phyloP scores from a whole-genome alignment of 495 filamentous ascomycete species.

The Chaetomium fimeti region DNA sequence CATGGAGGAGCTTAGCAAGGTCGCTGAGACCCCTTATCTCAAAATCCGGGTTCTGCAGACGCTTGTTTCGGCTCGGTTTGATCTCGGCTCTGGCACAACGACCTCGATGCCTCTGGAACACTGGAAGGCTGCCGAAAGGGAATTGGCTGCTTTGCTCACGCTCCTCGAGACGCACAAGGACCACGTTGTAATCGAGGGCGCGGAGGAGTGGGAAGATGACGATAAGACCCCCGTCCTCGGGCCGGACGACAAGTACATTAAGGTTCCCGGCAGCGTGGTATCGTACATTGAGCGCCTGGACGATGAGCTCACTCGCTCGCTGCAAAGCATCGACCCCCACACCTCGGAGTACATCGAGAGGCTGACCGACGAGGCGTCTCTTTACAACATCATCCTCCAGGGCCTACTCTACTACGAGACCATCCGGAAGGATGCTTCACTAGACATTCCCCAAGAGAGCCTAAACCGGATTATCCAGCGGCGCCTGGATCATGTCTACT shows the following conservation, averaged over 20 bases:
- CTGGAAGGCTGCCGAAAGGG: slow-evolving; percentile 91
- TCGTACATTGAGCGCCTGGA: slow-evolving; percentile 95
- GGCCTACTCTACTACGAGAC: slow-evolving; percentile 83
- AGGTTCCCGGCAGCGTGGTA: slow-evolving; percentile 88
- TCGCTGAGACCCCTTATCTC: slow-evolving; percentile 87
- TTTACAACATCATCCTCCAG: slow-evolving; percentile 89
- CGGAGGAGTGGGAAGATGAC: slow-evolving; percentile 99
- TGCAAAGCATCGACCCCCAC: slow-evolving; percentile 96
- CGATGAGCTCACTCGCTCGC: slow-evolving; percentile 92
- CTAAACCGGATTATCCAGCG: slow-evolving; percentile 90
- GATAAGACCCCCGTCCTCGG: slow-evolving; percentile 79
- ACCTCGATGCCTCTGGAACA: slow-evolving; percentile 92
- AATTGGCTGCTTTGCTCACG: slow-evolving; percentile 71
- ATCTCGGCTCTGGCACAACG: slow-evolving; percentile 77
- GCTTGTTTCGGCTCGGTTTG: slow-evolving; percentile 90
- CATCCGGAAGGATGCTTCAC: slow-evolving; percentile 65
- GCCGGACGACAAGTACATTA: slow-evolving; percentile 69
- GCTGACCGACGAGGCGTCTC: slow-evolving; percentile 81
- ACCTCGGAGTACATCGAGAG: slow-evolving; percentile 98
- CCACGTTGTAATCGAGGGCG: slow-evolving; percentile 80
- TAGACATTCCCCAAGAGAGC: slow-evolving; percentile 74
- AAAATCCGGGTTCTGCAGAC: slow-evolving; percentile 89
- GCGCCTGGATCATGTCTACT: slow-evolving; percentile 94
- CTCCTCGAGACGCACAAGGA: slow-evolving; percentile 75
- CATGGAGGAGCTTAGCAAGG: slow-evolving; percentile 94